Evolutionary conservation across 1,139 yeast species (phyloP).

Genomic region (Lodderomyces beijingensis): DNA sequence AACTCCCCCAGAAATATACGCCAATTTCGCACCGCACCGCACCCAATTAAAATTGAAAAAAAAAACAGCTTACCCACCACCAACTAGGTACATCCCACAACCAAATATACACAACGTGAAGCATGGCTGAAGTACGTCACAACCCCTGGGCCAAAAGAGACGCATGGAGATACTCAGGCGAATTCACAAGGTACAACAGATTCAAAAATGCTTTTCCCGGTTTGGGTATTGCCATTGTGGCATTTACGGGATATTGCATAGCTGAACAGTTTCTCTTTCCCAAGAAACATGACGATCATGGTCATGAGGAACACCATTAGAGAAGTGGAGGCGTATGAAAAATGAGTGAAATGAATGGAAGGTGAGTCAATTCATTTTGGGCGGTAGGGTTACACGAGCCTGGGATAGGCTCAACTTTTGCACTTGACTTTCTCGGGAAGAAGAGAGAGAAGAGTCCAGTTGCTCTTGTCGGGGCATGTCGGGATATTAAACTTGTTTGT

Average conservation of each 20-base stretch:
- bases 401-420: no score
- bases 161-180: conserved; percentile 89
- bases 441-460: no score
- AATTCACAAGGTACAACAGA: conserved; percentile 67
- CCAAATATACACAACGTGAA: background rate
- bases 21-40: no score
- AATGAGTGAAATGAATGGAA: no score
- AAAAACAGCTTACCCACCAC: background rate
- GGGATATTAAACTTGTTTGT: no score
- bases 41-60: no score
- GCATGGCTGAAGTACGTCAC: conserved; percentile 7
- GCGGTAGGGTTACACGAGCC: no score
- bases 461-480: no score
- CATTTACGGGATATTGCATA: conserved; percentile 62
- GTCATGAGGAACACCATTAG: conserved; percentile 18
- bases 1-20: no score
- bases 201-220: conserved; percentile 81
- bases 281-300: conserved; percentile 22
- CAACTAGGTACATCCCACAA: background rate
- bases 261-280: conserved; percentile 53
- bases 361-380: no score
- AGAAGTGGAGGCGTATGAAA: background rate
- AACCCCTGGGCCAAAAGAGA: conserved; percentile 66
- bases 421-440: no score
- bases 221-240: conserved; percentile 73